Evolutionary conservation across 352 stramenopile species (phyloP), one percentile per base, ranked within the genome.

Genomic region (Phytophthora vignae): DNA sequence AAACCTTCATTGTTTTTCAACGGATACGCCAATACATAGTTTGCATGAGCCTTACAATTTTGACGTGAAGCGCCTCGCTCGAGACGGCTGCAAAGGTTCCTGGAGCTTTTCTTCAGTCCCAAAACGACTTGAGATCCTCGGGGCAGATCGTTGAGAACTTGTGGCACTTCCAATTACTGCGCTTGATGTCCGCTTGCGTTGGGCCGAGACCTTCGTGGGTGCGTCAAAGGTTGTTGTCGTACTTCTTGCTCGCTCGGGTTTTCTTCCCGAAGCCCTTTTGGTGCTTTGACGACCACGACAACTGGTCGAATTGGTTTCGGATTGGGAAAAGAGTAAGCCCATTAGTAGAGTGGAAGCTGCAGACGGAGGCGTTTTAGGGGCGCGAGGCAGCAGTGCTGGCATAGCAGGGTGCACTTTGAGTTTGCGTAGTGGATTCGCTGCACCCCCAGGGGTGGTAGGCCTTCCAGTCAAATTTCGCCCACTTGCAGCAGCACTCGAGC

Each of bases 141-240:
- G 21, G 36, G 25, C 49, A 36, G 49, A 36, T 36, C 14, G 19
- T 55, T 36, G 19, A 8, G 21, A 54, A 8, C 1, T 54, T 29
- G 48, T 9, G 27, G 21, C 22, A 55, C n/a, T 14, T 15, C 21
- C 48, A 29, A 17, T 9, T 54, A 31, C 27, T 60, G 22, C 55
- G 33, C 25, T 65, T 44, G 49, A 46, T 25, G 44, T 48, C 40
- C 60, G 69, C 29, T 27, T 68, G 12, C 56, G 52, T 38, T 72
- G 67, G n/a, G 55, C 62, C 10, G 61, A 75, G 27, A 64, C 29
- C 17, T 78, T 78, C 10, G 64, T 76, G 3, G 57, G 54, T 33
- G 70, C 33, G 6, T 67, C 52, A 66, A 74, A 69, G 3, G 49
- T 44, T 25, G 58, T 46, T 3, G 15, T 14, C 25, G 50, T 40